Percentiles rank a stretch among this genome's conserved stretches.
Evolutionary conservation across 2,329 filamentous ascomycete species (phyloP).

Genomic region (Dactylonectria macrodidyma): DNA sequence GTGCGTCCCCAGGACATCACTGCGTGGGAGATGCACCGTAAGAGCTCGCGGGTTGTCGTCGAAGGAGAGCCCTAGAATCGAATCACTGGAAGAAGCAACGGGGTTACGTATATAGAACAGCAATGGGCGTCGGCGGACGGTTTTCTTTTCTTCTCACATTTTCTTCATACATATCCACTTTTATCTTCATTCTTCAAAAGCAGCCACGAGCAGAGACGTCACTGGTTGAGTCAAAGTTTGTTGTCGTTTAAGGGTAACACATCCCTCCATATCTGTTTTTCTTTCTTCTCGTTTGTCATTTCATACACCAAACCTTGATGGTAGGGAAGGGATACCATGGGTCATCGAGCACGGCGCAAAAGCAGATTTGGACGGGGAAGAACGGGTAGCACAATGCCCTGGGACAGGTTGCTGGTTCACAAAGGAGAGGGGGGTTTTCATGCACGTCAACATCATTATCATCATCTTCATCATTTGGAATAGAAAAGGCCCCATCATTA

Average conservation of each 20-base stretch:
- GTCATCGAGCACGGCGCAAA: conserved; percentile 45
- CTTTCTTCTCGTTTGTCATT: conserved; percentile 17
- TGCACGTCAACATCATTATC: conserved; percentile 10
- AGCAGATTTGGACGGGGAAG: conserved; percentile 35
- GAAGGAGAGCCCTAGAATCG: conserved; percentile 53
- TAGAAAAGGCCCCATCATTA: conserved; percentile 32
- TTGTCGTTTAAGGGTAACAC: conserved; percentile 6
- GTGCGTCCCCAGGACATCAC: conserved; percentile 56
- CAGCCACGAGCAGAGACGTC: conserved; percentile 22
- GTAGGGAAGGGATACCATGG: conserved; percentile 39
- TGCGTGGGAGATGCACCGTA: conserved; percentile 65
- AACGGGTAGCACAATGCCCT: conserved; percentile 25
- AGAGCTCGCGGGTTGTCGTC: conserved; percentile 63
- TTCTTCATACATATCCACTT: conserved; percentile 9
- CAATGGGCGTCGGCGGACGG: not conserved
- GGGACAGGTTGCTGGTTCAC: conserved; percentile 37
- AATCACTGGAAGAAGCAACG: not conserved
- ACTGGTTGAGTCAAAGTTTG: conserved; percentile 21
- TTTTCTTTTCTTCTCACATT: not conserved
- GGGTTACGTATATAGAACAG: conserved; percentile 8
- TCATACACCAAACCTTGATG: conserved; percentile 31
- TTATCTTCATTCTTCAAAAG: conserved; percentile 16
- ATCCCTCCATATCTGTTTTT: not conserved
- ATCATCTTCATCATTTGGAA: conserved; percentile 35
- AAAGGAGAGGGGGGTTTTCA: conserved; percentile 16